Base-by-base conservation (phyloP, 495 filamentous ascomycete genomes). In the Schizothecium vesticola region DNA sequence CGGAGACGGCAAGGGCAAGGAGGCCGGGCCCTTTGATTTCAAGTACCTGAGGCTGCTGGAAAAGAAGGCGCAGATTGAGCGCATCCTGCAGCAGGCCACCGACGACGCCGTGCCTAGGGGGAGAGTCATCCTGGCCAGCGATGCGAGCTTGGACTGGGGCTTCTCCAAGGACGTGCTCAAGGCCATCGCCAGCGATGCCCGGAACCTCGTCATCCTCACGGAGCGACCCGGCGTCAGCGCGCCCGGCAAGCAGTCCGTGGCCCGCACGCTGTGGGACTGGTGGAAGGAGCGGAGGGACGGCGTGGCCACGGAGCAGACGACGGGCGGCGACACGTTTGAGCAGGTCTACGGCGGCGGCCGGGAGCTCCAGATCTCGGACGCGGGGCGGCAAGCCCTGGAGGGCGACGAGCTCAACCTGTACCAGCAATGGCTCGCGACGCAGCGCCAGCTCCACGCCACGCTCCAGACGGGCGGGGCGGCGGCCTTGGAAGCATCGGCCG, bases 121-220 rank as follows among this genome's bases (percentile, higher is more conserved):
- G 36, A 90, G 88, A 72, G 94, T 99, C 11, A 94, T 99, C 67
- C 84, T 99, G 70, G 94, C 95, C 8, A 97, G 92, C 61, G 93
- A 97, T 76, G 84, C 89, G 0, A 94, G 92, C 29, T 75, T 99
- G 28, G 92, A 95, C 65, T 99, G 96, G 95, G 95, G 95, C 0
- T 97, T 97, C 73, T 95, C 96, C 1, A 91, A 89, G 74, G 89
- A 93, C n/a, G 86, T 93, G 7, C 78, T 98, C n/a, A 85, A 85
- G 57, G 80, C 80, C 24, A 84, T 99, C 63, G 91, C 92, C 0
- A 81, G 84, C 61, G 91, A 96, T 69, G 80, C 87, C 2, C 86
- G 87, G 33, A 99, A 97, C 73, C 79, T 97, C 56, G 84, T 98
- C 28, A 85, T 98, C 63, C 82, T 99, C 26, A 96, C 95, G 0